phyloP scores from a whole-genome alignment of 202 grass and related monocot genomes.

The Brachypodium distachyon region DNA sequence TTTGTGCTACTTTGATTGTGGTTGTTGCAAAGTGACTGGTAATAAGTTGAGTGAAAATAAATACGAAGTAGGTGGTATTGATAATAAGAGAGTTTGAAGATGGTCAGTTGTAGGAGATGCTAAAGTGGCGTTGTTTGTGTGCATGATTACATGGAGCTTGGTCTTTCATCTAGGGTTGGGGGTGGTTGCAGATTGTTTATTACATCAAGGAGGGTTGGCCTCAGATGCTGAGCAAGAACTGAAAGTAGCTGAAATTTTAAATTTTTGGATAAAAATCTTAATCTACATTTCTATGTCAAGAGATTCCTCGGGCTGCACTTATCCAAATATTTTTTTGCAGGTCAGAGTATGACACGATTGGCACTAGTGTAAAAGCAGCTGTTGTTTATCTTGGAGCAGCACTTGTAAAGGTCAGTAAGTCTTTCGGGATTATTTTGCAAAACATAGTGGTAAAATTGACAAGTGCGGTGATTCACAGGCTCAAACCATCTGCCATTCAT shows the following conservation, averaged over 20 bases:
- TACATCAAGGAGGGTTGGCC: neutral
- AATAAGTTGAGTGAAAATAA: neutral
- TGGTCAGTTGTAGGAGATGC: neutral
- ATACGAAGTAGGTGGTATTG: neutral
- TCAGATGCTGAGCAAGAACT: neutral
- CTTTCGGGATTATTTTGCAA: neutral
- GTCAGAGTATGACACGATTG: slow-evolving; percentile 95
- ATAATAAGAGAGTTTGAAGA: neutral
- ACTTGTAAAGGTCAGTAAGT: slow-evolving; percentile 66
- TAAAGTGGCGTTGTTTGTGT: neutral
- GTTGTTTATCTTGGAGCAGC: slow-evolving; percentile 88
- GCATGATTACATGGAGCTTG: neutral
- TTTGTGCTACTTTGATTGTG: no score
- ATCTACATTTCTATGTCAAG: neutral
- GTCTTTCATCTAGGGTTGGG: neutral
- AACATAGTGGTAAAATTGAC: neutral
- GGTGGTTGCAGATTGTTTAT: neutral
- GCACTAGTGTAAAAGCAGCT: slow-evolving; percentile 77
- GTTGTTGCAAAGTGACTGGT: neutral
- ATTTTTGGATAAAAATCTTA: slow-evolving; percentile 6
- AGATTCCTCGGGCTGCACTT: neutral
- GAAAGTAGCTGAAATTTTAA: neutral
- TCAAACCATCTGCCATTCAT: neutral
- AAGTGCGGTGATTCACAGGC: neutral
- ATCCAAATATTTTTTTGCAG: slow-evolving; percentile 37